These are phyloP conservation scores for Apiospora marii DNA, from an alignment of 2,329 filamentous ascomycete genomes.

Conservation along the genomic window DNA sequence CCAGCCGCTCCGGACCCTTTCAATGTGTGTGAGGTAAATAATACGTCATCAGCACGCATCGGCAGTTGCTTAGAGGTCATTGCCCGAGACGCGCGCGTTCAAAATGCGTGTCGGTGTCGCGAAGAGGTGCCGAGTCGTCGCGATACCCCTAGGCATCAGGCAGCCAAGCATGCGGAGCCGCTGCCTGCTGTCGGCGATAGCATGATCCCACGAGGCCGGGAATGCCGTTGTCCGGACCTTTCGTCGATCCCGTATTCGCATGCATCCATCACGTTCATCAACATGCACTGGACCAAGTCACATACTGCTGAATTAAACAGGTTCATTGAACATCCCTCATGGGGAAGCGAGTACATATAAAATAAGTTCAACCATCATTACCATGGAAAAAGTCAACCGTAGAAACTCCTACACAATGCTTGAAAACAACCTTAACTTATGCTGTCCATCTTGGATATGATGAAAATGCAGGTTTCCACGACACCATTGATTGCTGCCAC, in stretches of 20 bases:
- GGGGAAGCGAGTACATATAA: background rate
- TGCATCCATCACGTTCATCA: background rate
- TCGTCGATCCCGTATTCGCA: background rate
- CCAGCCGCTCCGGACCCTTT: background rate
- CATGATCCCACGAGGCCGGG: background rate
- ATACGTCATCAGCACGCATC: background rate
- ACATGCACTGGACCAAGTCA: background rate
- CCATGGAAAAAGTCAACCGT: background rate
- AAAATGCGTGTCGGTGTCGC: background rate
- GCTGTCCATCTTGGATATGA: constrained; percentile 10
- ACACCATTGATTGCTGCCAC: constrained; percentile 13
- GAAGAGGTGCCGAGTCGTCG: background rate
- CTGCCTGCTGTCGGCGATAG: background rate
- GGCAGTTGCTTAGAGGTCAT: background rate
- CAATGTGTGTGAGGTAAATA: no score
- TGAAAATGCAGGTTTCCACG: constrained; percentile 8
- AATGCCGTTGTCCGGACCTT: background rate
- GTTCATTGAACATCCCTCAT: background rate
- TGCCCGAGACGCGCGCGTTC: background rate
- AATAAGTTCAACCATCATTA: constrained; percentile 5
- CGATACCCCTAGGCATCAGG: background rate
- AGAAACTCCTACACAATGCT: constrained; percentile 17
- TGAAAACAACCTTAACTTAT: constrained; percentile 12
- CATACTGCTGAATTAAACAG: background rate
- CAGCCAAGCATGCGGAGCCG: background rate